phyloP scores from a whole-genome alignment of 495 filamentous ascomycete species.

The Margaritispora aquatica region DNA sequence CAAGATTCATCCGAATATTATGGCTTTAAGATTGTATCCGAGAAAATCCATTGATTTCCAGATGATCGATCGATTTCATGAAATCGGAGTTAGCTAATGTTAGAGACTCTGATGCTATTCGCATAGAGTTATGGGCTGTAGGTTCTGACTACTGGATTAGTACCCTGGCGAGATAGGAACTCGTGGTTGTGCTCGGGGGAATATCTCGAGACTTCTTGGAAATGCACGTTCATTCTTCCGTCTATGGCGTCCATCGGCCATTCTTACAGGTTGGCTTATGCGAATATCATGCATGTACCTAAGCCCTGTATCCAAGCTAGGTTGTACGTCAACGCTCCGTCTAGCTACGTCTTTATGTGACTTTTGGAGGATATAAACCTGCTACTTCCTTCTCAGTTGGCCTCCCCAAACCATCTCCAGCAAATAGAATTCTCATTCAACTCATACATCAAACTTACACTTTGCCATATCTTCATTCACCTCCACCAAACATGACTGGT shows the following conservation, averaged over 20 bases:
- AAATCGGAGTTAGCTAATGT: no score
- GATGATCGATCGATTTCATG: background rate
- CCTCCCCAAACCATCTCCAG: no score
- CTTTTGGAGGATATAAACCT: no score
- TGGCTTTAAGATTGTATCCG: background rate
- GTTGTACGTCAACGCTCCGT: background rate
- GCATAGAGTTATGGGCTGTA: background rate
- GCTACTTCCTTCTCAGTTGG: no score
- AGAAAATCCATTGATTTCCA: background rate
- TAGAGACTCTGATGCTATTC: background rate
- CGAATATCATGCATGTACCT: background rate
- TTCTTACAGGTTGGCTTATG: background rate
- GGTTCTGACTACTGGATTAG: background rate
- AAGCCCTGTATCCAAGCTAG: background rate
- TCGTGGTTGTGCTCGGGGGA: background rate
- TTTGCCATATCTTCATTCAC: background rate
- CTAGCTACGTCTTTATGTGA: no score
- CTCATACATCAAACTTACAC: background rate
- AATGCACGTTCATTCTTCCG: background rate
- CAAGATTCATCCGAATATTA: background rate
- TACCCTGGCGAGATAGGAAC: background rate
- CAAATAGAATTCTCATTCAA: no score
- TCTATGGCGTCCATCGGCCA: background rate
- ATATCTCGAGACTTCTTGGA: background rate
- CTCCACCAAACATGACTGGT: constrained; percentile 8